Evolutionary conservation across 306 rosid genomes (phyloP), one percentile per base, ranked within the genome.

Genomic region (Ochetophila trinervis): DNA sequence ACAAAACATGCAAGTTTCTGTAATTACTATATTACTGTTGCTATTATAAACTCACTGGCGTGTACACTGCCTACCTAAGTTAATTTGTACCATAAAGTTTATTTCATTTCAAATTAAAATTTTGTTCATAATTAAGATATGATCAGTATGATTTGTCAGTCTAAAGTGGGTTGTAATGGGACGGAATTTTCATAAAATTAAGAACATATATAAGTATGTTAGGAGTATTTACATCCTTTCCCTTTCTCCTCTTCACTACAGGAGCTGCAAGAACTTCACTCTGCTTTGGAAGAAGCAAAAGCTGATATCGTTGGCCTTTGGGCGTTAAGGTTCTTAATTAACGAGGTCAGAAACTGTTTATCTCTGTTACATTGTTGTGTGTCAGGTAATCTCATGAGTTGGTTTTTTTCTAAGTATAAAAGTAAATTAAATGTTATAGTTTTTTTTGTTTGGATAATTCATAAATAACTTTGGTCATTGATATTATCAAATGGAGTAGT

Each of bases 221-320:
- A 4, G 48, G 30, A 34, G 16, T 66, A 9, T 21, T 53, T 53
- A 65, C 17, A 10, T 62, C 65, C 37, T 11, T 60, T 72, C 35
- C 4, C 65, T 67, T 35, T 47, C 50, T 49, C 72, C 62, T 65
- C 77, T 78, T 71, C 67, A 27, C 72, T 68, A 53, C 84, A 93
- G 98, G 97, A 93, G 77, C 79, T 93, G 64, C 85, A 93, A 89
- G 98, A 93, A 78, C 86, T 93, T 70, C 78, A 93, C 81, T 89
- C 97, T 4, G 88, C 96, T 80, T 59, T 93, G 57, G 98, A 89
- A 86, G 97, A 89, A 83, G 98, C 97, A 77, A 93, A 89, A 81
- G 98, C 97, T 70, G 97, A 93, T 69, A 89, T 93, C 71, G 98
- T 93, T 60, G 98, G 98, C 68, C 94, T 93, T 30, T 89, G 97